Percentiles rank a stretch among this genome's conserved stretches.
These are phyloP conservation scores for Kurtzmaniella fragi DNA, from an alignment of 805 yeast species.

Conservation along the genomic window DNA sequence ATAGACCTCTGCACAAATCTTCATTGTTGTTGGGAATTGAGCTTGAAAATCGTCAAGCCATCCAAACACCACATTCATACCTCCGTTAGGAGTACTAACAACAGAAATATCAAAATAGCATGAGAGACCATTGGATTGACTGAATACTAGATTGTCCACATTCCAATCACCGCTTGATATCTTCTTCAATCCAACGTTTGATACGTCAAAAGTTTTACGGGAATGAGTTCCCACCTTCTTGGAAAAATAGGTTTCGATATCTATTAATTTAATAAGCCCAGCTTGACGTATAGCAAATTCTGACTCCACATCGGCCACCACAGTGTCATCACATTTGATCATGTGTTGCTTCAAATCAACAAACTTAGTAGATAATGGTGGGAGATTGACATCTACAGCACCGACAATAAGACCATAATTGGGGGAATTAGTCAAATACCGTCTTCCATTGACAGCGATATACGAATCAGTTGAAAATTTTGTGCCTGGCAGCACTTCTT, in stretches of 20 bases:
- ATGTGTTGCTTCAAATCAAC: not conserved
- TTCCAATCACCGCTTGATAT: constrained; percentile 5
- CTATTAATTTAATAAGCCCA: constrained; percentile 9
- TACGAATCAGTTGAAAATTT: constrained; percentile 2
- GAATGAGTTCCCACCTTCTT: constrained; percentile 5
- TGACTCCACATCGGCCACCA: constrained; percentile 5
- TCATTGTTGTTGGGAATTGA: not conserved
- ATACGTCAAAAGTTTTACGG: constrained; percentile 12
- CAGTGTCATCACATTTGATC: not conserved
- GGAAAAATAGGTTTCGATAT: constrained; percentile 8
- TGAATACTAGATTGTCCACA: constrained; percentile 12
- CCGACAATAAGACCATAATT: constrained; percentile 2
- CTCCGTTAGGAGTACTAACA: constrained; percentile 10
- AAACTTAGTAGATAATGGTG: not conserved
- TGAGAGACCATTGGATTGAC: constrained; percentile 13
- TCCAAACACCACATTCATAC: constrained; percentile 13
- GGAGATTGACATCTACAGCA: not conserved
- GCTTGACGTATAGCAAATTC: constrained; percentile 7
- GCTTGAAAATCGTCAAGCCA: constrained; percentile 7
- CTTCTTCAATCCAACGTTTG: constrained; percentile 15
- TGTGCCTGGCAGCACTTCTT: constrained; percentile 1
- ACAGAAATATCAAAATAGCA: constrained; percentile 10
- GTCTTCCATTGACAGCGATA: constrained; percentile 10
- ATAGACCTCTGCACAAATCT: not conserved
- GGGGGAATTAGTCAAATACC: constrained; percentile 7